phyloP scores from a whole-genome alignment of 2,329 filamentous ascomycete species.

The Nemania bipapillata region DNA sequence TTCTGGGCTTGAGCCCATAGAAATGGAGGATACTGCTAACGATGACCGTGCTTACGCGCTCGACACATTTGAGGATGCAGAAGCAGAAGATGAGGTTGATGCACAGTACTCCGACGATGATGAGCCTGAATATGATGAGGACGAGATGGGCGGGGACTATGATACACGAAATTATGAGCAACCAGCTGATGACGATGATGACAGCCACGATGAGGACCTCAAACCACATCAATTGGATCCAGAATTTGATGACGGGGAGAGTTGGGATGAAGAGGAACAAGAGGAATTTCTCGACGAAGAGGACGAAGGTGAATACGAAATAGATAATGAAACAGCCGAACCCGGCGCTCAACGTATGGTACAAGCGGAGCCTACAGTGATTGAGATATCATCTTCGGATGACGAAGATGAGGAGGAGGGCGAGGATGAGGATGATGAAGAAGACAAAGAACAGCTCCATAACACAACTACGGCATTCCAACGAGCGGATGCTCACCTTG shows the following conservation, averaged over 20 bases:
- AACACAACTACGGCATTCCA: neutral
- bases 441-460: slow-evolving; percentile 20
- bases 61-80: slow-evolving; percentile 45
- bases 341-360: slow-evolving; percentile 13
- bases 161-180: slow-evolving; percentile 48
- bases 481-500: slow-evolving; percentile 9
- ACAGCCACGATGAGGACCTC: slow-evolving; percentile 49
- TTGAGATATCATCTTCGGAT: slow-evolving; percentile 45
- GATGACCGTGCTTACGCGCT: slow-evolving; percentile 36
- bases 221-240: slow-evolving; percentile 44
- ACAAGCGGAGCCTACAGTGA: slow-evolving; percentile 35
- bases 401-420: slow-evolving; percentile 39
- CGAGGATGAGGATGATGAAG: slow-evolving; percentile 20
- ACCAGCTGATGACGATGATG: slow-evolving; percentile 51
- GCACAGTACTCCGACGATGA: slow-evolving; percentile 48
- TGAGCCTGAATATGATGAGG: slow-evolving; percentile 48
- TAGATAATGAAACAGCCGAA: slow-evolving; percentile 13
- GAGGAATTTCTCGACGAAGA: slow-evolving; percentile 32
- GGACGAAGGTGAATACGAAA: slow-evolving; percentile 32
- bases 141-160: slow-evolving; percentile 51
- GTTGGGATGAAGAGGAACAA: slow-evolving; percentile 42
- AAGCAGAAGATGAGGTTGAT: slow-evolving; percentile 45
- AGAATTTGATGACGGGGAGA: slow-evolving; percentile 47
- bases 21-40: slow-evolving; percentile 38
- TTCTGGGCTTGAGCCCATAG: slow-evolving; percentile 33